A percentile compares a stretch with the other conserved stretches of the same genome.
Conservation (phyloP, 2,329 filamentous ascomycete genomes). For the Zymoseptoria ardabiliae region DNA sequence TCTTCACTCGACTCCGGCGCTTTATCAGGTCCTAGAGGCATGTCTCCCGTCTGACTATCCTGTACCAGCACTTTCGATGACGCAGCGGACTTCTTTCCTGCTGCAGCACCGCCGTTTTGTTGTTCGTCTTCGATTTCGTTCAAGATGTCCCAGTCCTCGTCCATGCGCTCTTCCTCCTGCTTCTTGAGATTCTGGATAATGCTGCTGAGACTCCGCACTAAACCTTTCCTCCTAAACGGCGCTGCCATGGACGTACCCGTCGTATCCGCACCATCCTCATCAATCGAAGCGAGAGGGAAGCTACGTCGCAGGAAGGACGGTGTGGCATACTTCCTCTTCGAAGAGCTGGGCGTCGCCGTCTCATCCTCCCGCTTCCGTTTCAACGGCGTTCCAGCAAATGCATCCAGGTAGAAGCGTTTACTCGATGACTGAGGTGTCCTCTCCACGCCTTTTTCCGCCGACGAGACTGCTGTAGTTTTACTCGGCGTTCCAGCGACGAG, state of each 20-base stretch:
- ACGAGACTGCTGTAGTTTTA: conserved; percentile 19
- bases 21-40: conserved; percentile 41
- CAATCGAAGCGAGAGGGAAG: conserved; percentile 46
- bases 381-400: conserved; percentile 56
- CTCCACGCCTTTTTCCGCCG: conserved; percentile 13
- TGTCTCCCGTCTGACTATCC: conserved; percentile 37
- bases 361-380: conserved; percentile 40
- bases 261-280: conserved; percentile 45
- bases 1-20: conserved; percentile 44
- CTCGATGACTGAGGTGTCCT: conserved; percentile 47
- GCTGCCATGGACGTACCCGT: conserved; percentile 15
- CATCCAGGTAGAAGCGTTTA: conserved; percentile 55
- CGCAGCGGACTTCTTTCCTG: conserved; percentile 16
- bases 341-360: conserved; percentile 24
- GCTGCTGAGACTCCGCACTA: conserved; percentile 64
- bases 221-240: conserved; percentile 37
- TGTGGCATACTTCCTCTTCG: conserved; percentile 49
- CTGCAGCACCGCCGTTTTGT: conserved; percentile 5
- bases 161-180: conserved; percentile 60
- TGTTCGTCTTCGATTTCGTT: conserved; percentile 57
- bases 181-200: conserved; percentile 65
- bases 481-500: conserved; percentile 35
- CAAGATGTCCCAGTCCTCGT: conserved; percentile 68
- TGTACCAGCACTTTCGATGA: conserved; percentile 32
- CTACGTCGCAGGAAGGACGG: conserved; percentile 60